Percentiles rank a stretch among this genome's conserved stretches.
Conservation (phyloP, 805 yeast genomes). For the Hanseniaspora pseudoguilliermondii region DNA sequence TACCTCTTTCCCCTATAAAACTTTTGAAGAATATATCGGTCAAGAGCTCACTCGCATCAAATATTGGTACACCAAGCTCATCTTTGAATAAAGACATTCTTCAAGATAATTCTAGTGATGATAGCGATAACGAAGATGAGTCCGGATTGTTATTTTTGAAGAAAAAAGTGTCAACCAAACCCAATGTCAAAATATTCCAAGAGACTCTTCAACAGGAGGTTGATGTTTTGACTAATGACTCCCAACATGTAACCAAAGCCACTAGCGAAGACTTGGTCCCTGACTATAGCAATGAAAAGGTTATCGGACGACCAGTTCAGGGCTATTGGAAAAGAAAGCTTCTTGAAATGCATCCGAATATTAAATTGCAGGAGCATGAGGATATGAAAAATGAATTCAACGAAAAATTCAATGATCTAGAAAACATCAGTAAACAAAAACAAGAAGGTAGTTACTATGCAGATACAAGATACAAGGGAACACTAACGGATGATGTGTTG, state of each 20-base stretch:
- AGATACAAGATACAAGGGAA: constrained; percentile 5
- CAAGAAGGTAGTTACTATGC: constrained; percentile 22
- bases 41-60: background rate
- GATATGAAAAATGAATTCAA: constrained; percentile 1
- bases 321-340: constrained; percentile 12
- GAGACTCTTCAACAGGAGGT: constrained; percentile 19
- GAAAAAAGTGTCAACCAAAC: constrained; percentile 15
- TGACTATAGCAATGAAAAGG: constrained; percentile 4
- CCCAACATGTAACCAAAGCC: constrained; percentile 12
- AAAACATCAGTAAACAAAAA: constrained; percentile 10
- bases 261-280: constrained; percentile 15
- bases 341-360: background rate
- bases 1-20: constrained; percentile 13
- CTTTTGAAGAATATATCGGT: constrained; percentile 13
- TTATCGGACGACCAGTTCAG: constrained; percentile 10
- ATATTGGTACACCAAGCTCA: constrained; percentile 11
- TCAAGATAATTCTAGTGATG: constrained; percentile 18
- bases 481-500: constrained; percentile 12
- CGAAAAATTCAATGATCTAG: background rate
- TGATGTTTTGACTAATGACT: constrained; percentile 16
- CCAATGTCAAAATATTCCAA: constrained; percentile 13
- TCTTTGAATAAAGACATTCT: constrained; percentile 12
- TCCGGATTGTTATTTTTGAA: constrained; percentile 20
- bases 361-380: background rate
- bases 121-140: constrained; percentile 25